Evolutionary conservation across 176 grass and related monocot genomes (phyloP).

Genomic region (Aegilops bicornis): DNA sequence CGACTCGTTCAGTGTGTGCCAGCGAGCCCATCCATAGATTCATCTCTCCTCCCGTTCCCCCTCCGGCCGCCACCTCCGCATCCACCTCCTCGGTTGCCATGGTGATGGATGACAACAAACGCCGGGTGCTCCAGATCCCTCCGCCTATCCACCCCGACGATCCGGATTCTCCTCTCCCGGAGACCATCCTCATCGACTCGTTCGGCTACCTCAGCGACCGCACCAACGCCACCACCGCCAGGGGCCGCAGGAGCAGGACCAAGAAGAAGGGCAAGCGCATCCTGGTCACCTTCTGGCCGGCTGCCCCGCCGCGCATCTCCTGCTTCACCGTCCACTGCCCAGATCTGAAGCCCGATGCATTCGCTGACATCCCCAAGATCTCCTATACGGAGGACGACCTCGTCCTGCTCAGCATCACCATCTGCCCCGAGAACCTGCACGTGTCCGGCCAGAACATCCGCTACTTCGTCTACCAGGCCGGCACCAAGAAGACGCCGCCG

Average conservation of each 20-base stretch:
- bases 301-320: background rate
- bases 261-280: background rate
- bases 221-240: constrained; percentile 3
- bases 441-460: background rate
- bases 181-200: background rate
- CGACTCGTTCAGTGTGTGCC: too few relatives aligned
- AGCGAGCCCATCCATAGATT: too few relatives aligned
- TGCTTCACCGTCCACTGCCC: background rate
- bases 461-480: constrained; percentile 16
- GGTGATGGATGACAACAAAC: background rate
- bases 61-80: too few relatives aligned
- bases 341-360: background rate
- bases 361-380: background rate
- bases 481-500: background rate
- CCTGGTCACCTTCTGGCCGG: background rate
- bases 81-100: background rate
- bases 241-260: background rate
- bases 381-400: background rate
- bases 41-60: too few relatives aligned
- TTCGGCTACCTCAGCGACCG: background rate
- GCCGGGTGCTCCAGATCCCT: background rate
- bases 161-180: background rate
- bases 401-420: background rate
- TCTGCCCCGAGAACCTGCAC: background rate
- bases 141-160: background rate